Base-by-base conservation (phyloP, 2,329 filamentous ascomycete genomes). In the Pseudogymnoascus sp. region DNA sequence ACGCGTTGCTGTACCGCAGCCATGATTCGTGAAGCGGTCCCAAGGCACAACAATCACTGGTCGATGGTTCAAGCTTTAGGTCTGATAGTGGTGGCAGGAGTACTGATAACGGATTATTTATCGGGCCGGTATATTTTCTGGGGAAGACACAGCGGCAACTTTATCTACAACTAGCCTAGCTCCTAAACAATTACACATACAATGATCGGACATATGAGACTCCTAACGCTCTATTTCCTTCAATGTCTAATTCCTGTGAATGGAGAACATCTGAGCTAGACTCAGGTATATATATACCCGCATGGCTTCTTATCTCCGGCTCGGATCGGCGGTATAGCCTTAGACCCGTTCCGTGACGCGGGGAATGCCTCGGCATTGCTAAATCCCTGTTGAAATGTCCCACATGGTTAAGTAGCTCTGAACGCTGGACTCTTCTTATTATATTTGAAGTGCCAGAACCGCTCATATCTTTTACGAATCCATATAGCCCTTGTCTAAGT, bases 1-100 rank as follows among this genome's bases (percentile, higher is more conserved):
- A 96, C 88, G 78, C 92, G 90, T 76, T 96, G 92, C 71, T 91
- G 89, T 73, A 96, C 90, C 70, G 87, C 85, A 82, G 72, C 72
- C 73, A 74, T 75, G 65, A 18, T 72, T 65, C 9, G 38, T 65
- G 69, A 69, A 69, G 66, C 65, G 69, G 66, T 68, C 63, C 65
- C 25, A 65, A 60, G 59, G 28, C 36, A 42, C 40, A 42, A 49
- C 46, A 43, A 63, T 59, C 38, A 34, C 25, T 23, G 36, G 53
- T 63, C 61, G 46, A 34, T 34, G 28, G 49, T 56, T 56, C 49
- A 56, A 56, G 49, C 49, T 56, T 56, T 56, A 16, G 49, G 49
- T 16, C 49, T 56, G 49, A 56, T 56, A 56, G 49, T 56, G 49
- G 49, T 53, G 46, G 25, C 28, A 56, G 49, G 49, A 56, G 49